These are phyloP conservation scores for Penicillium concentricum DNA, from an alignment of 2,329 filamentous ascomycete species.

Conservation along the genomic window DNA sequence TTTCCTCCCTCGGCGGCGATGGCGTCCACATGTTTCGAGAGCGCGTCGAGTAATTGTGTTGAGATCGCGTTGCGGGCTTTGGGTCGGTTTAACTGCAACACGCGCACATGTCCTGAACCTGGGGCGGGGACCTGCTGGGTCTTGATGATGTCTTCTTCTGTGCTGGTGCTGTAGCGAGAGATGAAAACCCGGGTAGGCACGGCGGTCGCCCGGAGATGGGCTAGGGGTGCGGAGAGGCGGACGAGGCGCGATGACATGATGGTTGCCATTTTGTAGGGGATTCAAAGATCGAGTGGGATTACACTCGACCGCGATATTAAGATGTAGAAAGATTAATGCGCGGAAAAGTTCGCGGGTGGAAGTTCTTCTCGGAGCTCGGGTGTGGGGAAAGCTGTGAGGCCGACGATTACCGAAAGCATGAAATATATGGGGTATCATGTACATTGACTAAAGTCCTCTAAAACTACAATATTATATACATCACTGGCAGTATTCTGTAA, in stretches of 20 bases:
- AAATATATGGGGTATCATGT: conserved; percentile 17
- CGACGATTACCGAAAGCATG: conserved; percentile 21
- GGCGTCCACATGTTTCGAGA: conserved; percentile 70
- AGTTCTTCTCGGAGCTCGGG: conserved; percentile 5
- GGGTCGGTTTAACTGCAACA: conserved; percentile 84
- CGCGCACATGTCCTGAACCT: conserved; percentile 76
- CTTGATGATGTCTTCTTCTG: conserved; percentile 53
- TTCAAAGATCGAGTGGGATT: conserved; percentile 3
- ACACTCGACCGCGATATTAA: not conserved
- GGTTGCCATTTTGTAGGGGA: conserved; percentile 14
- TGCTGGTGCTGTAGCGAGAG: conserved; percentile 35
- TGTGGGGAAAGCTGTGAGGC: conserved; percentile 26
- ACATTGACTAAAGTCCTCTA: conserved; percentile 13
- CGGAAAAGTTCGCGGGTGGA: conserved; percentile 1
- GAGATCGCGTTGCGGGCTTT: conserved; percentile 89
- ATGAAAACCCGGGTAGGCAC: conserved; percentile 30
- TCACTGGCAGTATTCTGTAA: conserved; percentile 35
- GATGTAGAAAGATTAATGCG: not conserved
- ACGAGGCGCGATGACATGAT: conserved; percentile 35
- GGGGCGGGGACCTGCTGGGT: conserved; percentile 74
- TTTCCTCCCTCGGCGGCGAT: conserved; percentile 61
- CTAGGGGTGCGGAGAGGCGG: conserved; percentile 25
- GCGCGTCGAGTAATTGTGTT: conserved; percentile 66
- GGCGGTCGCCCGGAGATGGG: conserved; percentile 16
- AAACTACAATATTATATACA: conserved; percentile 21